A percentile compares a stretch with the other conserved stretches of the same genome.
Conservation (phyloP, 179 eudicot genomes). For the Corrigiola litoralis region DNA sequence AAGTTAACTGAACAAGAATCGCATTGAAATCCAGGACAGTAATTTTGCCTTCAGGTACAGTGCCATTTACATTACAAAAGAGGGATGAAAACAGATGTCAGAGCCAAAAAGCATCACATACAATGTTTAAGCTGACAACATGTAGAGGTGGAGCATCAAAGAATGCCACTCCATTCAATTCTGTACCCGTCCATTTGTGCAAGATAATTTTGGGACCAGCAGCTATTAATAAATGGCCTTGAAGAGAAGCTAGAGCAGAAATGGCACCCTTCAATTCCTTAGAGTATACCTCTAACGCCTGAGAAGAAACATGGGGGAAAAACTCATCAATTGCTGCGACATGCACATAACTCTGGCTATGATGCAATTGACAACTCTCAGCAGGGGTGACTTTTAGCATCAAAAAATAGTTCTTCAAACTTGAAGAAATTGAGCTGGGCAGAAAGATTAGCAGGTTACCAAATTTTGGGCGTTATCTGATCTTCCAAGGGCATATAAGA, state of each 20-base stretch:
- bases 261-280: slow-evolving; percentile 98
- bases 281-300: slow-evolving; percentile 82
- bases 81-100: neutral
- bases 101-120: slow-evolving; percentile 31
- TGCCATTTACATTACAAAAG: neutral
- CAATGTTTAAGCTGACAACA: slow-evolving; percentile 97
- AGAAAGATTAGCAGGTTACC: slow-evolving; percentile 35
- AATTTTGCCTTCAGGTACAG: neutral
- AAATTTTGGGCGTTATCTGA: slow-evolving; percentile 56
- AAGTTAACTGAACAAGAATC: neutral
- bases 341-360: neutral
- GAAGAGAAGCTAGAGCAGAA: slow-evolving; percentile 94
- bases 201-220: slow-evolving; percentile 97
- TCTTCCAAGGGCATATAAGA: slow-evolving; percentile 75
- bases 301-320: slow-evolving; percentile 3
- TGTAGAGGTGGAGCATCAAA: slow-evolving; percentile 89
- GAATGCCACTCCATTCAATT: slow-evolving; percentile 90
- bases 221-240: slow-evolving; percentile 90
- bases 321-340: neutral
- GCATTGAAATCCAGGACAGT: neutral
- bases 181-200: slow-evolving; percentile 95
- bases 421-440: neutral
- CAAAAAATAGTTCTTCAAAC: neutral
- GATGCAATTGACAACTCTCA: neutral
- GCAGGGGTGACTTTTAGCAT: neutral